Evolutionary conservation across 2,329 filamentous ascomycete species (phyloP), one percentile per base, ranked within the genome.

Genomic region (Juglanconis sp.): DNA sequence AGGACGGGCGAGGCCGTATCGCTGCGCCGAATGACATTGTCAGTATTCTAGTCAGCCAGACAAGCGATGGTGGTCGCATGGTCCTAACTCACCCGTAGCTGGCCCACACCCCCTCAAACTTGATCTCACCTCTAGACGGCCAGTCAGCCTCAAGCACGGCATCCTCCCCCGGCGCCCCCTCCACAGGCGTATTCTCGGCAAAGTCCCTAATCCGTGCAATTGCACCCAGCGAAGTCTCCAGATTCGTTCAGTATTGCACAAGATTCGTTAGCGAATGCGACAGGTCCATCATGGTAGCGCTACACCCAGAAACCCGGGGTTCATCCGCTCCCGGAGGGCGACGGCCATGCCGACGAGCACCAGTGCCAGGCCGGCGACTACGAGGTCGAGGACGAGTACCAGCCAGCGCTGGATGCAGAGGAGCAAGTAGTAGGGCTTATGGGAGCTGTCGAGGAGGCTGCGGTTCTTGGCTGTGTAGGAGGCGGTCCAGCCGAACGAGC

Each of bases 171-270:
- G 70, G 66, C 46, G 31, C 13, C 17, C 74, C 70, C 64, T 84
- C 80, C 2, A 65, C 68, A 6, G 68, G 68, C 49, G 69, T 69
- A 51, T 82, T 73, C 64, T 74, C 72, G 1, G 74, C 76, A 63
- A 85, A 85, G n/a, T 76, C 75, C 67, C 81, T 82, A 63, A 86
- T 76, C 30, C 84, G 76, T 4, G 79, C 74, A 8, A 87, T 77
- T 9, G 82, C 82, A 7, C 84, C 84, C 49, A 87, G 78, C 42
- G 79, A 77, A 0, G 82, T 86, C 64, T 87, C 84, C 15, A 87
- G 71, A 47, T 77, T 75, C 0, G 83, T 86, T 82, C 83, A 87
- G 50, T 76, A 78, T 17, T 74, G 74, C 9, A 72, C 60, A 0
- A 75, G 69, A 7, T 83, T 74, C n/a, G 83, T 68, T 9, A 78